These are phyloP conservation scores for Neurospora sp. DNA, from an alignment of 495 filamentous ascomycete species.

Conservation along the genomic window DNA sequence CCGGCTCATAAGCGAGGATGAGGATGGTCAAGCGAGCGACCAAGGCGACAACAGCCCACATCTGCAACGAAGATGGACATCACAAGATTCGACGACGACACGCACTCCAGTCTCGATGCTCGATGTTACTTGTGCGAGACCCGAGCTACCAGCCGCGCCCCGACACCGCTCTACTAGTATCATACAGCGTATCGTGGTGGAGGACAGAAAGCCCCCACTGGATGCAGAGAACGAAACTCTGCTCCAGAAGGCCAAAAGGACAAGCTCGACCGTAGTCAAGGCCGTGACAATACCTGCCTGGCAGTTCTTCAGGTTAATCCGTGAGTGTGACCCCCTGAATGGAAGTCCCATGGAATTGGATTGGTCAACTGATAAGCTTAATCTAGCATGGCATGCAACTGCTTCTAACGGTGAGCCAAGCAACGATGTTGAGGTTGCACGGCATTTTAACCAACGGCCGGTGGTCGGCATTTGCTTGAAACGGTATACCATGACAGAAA, in stretches of 20 bases:
- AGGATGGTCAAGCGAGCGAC: conserved; percentile 6
- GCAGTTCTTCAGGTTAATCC: conserved; percentile 92
- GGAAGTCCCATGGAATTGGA: background rate
- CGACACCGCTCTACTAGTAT: conserved; percentile 37
- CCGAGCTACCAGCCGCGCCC: conserved; percentile 11
- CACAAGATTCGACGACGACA: conserved; percentile 11
- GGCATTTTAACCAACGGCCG: conserved; percentile 50
- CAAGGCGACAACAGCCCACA: conserved; percentile 1
- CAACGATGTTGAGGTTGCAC: conserved; percentile 37
- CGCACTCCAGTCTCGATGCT: conserved; percentile 14
- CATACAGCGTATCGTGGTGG: conserved; percentile 37
- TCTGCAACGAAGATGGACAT: conserved; percentile 23
- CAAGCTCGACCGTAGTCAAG: conserved; percentile 49
- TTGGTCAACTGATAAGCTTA: conserved; percentile 38
- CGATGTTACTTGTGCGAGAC: conserved; percentile 5
- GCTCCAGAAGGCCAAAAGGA: conserved; percentile 28
- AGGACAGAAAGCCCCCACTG: conserved; percentile 19
- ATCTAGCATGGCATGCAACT: conserved; percentile 59
- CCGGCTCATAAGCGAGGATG: conserved; percentile 26
- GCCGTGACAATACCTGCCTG: conserved; percentile 94
- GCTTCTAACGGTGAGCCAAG: conserved; percentile 26
- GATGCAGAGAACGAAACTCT: conserved; percentile 30
- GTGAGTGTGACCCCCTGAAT: conserved; percentile 34
- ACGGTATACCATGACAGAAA: conserved; percentile 65
- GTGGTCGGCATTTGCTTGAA: conserved; percentile 89